phyloP scores from a whole-genome alignment of 1,139 yeast species.

The Wickerhamiella infanticola region DNA sequence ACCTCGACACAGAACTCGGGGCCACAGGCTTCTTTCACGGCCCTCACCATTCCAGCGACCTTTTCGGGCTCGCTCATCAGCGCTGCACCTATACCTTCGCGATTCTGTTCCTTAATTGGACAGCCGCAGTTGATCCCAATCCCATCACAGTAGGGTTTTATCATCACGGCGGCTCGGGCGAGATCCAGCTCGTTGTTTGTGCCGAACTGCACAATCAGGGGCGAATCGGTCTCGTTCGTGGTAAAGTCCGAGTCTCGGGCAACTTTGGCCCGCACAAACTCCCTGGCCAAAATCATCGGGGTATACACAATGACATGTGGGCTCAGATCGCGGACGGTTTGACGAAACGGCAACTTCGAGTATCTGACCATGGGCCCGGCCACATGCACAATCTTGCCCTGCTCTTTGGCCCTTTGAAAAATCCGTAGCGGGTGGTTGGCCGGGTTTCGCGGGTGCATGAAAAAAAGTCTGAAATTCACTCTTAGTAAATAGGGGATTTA shows the following conservation, averaged over 20 bases:
- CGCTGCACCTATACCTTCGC: slow-evolving; percentile 96
- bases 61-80: slow-evolving; percentile 70
- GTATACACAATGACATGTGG: slow-evolving; percentile 70
- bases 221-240: slow-evolving; percentile 52
- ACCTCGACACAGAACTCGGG: slow-evolving; percentile 63
- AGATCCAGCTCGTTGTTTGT: slow-evolving; percentile 77
- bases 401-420: slow-evolving; percentile 30
- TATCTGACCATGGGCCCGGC: slow-evolving; percentile 98
- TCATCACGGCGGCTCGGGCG: slow-evolving; percentile 69
- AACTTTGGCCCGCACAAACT: slow-evolving; percentile 68
- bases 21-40: slow-evolving; percentile 65
- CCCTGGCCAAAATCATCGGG: slow-evolving; percentile 93
- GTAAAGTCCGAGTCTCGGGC: slow-evolving; percentile 80
- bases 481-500: no score
- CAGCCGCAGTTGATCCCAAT: slow-evolving; percentile 95
- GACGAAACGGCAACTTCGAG: slow-evolving; percentile 84
- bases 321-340: slow-evolving; percentile 54
- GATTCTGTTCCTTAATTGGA: slow-evolving; percentile 85
- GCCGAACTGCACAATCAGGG: slow-evolving; percentile 82
- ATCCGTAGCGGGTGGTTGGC: slow-evolving; percentile 41
- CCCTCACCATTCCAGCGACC: slow-evolving; percentile 69
- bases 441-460: slow-evolving; percentile 26
- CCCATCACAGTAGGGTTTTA: slow-evolving; percentile 84
- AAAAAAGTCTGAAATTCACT: background rate
- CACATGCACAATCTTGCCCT: slow-evolving; percentile 50